phyloP scores from a whole-genome alignment of 108 stramenopile species.

The Skeletonema marinoi region DNA sequence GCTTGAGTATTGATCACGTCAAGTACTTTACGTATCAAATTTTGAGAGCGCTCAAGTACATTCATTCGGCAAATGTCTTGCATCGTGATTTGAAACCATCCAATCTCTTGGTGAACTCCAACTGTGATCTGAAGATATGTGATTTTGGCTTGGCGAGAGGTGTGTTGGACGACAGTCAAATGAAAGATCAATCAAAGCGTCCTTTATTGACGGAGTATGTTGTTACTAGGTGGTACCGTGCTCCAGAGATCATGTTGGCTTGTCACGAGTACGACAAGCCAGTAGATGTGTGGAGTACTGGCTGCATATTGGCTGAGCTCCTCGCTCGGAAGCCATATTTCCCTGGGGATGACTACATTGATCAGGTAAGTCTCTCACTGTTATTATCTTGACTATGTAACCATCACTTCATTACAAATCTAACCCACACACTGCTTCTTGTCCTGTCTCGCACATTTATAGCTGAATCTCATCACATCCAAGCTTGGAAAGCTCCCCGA shows the following conservation, averaged over 20 bases:
- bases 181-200: constrained; percentile 58
- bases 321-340: constrained; percentile 95
- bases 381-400: constrained; percentile 23
- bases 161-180: constrained; percentile 56
- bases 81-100: constrained; percentile 98
- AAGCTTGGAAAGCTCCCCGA: constrained; percentile 94
- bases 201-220: constrained; percentile 94
- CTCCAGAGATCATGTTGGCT: constrained; percentile 99
- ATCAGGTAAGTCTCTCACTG: constrained; percentile 90
- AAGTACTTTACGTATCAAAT: constrained; percentile 99
- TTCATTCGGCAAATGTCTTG: constrained; percentile 98
- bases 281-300: constrained; percentile 96
- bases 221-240: constrained; percentile 98
- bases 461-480: constrained; percentile 84
- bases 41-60: constrained; percentile 96
- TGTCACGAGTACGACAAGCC: constrained; percentile 98
- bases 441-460: background rate
- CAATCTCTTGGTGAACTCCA: constrained; percentile 97
- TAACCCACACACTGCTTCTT: background rate
- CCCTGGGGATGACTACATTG: constrained; percentile 99
- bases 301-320: constrained; percentile 99
- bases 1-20: constrained; percentile 94
- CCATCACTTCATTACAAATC: background rate
- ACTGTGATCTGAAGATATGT: constrained; percentile 99
- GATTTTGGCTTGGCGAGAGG: constrained; percentile 98